Base-by-base conservation (phyloP, 1,284 basidiomycete genomes). In the Meripilus lineatus region DNA sequence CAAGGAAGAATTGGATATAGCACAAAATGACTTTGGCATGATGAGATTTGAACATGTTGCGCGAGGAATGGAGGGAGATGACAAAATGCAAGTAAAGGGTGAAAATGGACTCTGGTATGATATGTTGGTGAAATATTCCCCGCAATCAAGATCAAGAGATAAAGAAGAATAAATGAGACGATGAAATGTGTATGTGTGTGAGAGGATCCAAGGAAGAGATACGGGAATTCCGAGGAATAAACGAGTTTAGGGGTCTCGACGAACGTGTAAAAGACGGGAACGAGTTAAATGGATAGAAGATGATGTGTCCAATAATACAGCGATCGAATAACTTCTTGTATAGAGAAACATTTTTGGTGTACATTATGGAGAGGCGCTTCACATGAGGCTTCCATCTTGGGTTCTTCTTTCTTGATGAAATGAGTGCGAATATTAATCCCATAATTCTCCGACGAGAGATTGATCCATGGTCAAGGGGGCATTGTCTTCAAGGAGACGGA, bases 371-470 rank as follows among this genome's bases (percentile, higher is more conserved):
- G 17, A 10, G 11, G 34, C 10, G 18, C 18, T 13, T 8, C 17
- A 13, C 18, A 18, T 8, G 8, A 18, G 10, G 10, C 8, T 35
- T 35, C 8, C 8, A 8, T 10, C 34, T 8, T 8, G 34, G 8
- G 8, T 35, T 8, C 34, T 35, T 35, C 18, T 35, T 40, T 11
- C 17, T 28, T 32, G 17, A 22, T 24, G 15, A 5, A 28, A 14
- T n/a, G 5, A 11, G 23, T 22, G 14, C 8, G 36, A 21, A 15
- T 8, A 21, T 46, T 46, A 53, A 52, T 75, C 69, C 82, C 82
- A 86, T 59, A 85, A 65, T 51, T 82, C 81, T 18, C 82, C 82
- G 14, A 70, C 70, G 46, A 79, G 69, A 40, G 65, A 65, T 39
- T 63, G 65, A 46, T 77, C 73, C 26, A 70, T 58, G 36, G 60